Evolutionary conservation across 345 rosid species (phyloP).

Genomic region (Kandelia obovata): DNA sequence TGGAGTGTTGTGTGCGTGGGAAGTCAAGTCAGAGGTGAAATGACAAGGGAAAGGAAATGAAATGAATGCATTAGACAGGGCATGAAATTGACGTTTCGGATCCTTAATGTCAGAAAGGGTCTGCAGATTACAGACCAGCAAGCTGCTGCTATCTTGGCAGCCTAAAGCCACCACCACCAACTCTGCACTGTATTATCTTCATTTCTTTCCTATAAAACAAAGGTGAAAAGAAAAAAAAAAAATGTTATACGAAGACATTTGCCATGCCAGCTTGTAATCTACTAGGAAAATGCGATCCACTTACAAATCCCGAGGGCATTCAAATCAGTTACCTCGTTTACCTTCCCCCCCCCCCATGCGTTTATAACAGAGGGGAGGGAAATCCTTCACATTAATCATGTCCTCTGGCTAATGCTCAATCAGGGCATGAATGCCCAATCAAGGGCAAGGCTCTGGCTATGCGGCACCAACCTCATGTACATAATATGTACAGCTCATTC

Average conservation of each 20-base stretch:
- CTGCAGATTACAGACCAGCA: background rate
- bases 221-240: too few species aligned
- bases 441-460: too few species aligned
- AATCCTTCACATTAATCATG: too few species aligned
- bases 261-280: conserved; percentile 30
- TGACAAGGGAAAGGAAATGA: conserved; percentile 30
- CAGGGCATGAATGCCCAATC: too few species aligned
- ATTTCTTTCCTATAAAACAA: background rate
- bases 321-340: conserved; percentile 24
- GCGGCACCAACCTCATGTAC: too few species aligned
- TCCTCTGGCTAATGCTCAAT: too few species aligned
- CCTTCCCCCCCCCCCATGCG: background rate
- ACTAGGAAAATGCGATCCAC: conserved; percentile 18
- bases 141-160: background rate
- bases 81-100: conserved; percentile 67
- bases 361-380: too few species aligned
- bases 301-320: conserved; percentile 32
- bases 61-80: conserved; percentile 29
- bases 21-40: conserved; percentile 25
- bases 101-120: conserved; percentile 52
- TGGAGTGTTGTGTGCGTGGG: background rate
- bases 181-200: background rate
- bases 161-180: conserved; percentile 5
- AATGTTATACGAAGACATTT: conserved; percentile 1
- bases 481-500: too few species aligned